These are phyloP conservation scores for Eutrema japonicum DNA, from an alignment of 345 rosid genomes.

Conservation along the genomic window DNA sequence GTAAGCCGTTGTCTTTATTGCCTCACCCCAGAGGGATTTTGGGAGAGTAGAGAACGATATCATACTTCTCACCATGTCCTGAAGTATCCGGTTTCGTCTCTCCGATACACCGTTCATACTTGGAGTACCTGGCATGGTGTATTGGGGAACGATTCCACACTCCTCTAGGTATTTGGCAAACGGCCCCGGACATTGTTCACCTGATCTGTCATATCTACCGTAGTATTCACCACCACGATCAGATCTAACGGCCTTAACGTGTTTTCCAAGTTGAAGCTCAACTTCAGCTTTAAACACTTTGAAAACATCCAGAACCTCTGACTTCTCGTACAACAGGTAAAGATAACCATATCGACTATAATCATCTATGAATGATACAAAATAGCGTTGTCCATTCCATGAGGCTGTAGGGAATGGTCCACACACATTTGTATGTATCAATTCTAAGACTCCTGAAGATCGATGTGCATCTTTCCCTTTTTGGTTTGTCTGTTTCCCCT, in stretches of 20 bases:
- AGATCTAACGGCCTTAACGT: conserved; percentile 1
- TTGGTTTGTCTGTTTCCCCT: not conserved
- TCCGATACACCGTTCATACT: not conserved
- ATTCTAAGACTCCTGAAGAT: not conserved
- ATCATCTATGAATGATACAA: not conserved
- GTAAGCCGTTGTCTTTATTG: not conserved
- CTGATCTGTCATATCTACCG: not conserved
- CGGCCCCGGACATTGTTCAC: too few relatives aligned
- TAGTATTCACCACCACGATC: not conserved
- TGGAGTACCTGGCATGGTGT: not conserved
- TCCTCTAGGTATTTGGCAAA: too few relatives aligned
- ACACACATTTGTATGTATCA: not conserved
- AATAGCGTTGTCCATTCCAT: not conserved
- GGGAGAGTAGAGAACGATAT: not conserved
- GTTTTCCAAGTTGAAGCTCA: not conserved
- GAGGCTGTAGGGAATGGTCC: not conserved
- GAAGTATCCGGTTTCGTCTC: not conserved
- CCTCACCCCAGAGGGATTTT: not conserved
- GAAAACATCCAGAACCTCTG: not conserved
- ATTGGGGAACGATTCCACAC: not conserved
- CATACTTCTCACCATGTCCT: conserved; percentile 3
- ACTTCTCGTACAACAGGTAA: not conserved
- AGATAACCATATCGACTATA: not conserved
- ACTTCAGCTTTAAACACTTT: not conserved
- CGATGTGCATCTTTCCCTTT: not conserved